These are phyloP conservation scores for Cladosporium sp. DNA, from an alignment of 2,329 filamentous ascomycete species.

Conservation along the genomic window DNA sequence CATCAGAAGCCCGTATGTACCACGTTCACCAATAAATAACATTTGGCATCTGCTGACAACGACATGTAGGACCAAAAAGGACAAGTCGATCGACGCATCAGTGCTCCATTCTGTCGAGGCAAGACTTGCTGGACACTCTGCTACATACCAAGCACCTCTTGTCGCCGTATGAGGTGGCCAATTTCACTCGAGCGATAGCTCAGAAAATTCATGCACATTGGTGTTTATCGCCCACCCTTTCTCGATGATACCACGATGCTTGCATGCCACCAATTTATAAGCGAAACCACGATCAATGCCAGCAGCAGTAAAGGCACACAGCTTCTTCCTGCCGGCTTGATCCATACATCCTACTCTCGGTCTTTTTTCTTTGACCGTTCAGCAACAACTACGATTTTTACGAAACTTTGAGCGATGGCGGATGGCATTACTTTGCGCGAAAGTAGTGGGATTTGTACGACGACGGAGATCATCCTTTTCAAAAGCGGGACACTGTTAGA, in stretches of 20 bases:
- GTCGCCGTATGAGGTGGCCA: neutral
- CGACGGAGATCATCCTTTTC: neutral
- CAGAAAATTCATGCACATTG: neutral
- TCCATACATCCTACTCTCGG: neutral
- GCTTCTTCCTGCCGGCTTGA: neutral
- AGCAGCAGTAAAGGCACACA: neutral
- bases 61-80: slow-evolving; percentile 54
- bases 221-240: neutral
- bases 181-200: neutral
- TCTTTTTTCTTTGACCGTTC: neutral
- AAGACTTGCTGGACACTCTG: slow-evolving; percentile 2
- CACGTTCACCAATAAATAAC: neutral
- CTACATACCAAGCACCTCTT: slow-evolving; percentile 1
- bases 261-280: neutral
- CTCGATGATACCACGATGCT: slow-evolving; percentile 2
- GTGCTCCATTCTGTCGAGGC: slow-evolving; percentile 58
- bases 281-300: neutral
- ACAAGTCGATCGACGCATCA: slow-evolving; percentile 63
- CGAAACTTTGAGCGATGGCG: neutral
- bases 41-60: slow-evolving; percentile 10
- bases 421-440: neutral
- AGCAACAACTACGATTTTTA: slow-evolving; percentile 7
- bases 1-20: slow-evolving; percentile 52
- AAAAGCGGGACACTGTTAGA: neutral
- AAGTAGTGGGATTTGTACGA: neutral